Evolutionary conservation across 345 rosid genomes (phyloP), one percentile per base, ranked within the genome.

Genomic region (Brassica incana): DNA sequence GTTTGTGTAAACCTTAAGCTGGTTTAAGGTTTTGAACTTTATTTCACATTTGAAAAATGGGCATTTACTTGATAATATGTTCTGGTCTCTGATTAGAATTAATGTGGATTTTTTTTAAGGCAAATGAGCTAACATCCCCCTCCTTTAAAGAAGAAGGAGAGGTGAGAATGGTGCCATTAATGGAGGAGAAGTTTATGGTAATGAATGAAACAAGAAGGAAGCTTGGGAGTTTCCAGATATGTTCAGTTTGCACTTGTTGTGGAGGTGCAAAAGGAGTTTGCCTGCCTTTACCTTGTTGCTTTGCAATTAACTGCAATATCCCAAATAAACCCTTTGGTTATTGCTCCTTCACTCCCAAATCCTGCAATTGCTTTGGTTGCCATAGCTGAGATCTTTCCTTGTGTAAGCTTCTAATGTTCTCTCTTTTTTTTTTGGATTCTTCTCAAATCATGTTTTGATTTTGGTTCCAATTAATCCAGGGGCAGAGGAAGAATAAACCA

Each of bases 321-420:
- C 99, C 99, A 12, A 92, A 95, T 75, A 87, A 92, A 80, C 99
- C 99, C 59, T 95, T 91, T 77, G 99, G 99, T 60, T 95, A 88
- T 85, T 95, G 97, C 76, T 91, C 99, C 20, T 95, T 95, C 87
- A 92, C 99, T 73, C 97, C 99, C 83, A 92, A 88, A 83, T 83
- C 97, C 76, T 95, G 99, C 79, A 92, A 92, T 85, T 95, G 99
- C 86, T 86, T 91, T 81, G 88, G 94, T 65, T 95, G 99, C 88
- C 97, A 91, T 86, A 81, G 87, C 86, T 94, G 77, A 71, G 78
- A 66, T 30, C 40, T 61, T 48, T 74, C 29, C 52, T 63, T 70
- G 63, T 70, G 80, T 80, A 16, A 80, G 75, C 18, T 52, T 61
- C 64, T 60, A 10, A 5, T 36, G 8, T 65, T 43, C 12, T 43